These are phyloP conservation scores for Suhomyces bolitotheri DNA, from an alignment of 1,139 yeast species.

Conservation along the genomic window DNA sequence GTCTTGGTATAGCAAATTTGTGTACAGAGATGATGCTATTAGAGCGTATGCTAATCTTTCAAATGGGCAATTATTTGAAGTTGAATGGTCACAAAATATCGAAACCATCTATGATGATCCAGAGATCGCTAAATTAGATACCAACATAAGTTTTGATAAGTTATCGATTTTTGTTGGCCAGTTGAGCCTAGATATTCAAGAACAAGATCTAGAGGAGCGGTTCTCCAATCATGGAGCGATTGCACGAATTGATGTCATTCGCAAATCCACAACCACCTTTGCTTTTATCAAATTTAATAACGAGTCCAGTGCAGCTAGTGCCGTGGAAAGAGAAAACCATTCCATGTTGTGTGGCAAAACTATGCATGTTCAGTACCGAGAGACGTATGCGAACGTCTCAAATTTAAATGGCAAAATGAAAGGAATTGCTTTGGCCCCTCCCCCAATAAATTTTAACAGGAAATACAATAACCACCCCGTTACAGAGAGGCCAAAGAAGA, in stretches of 20 bases:
- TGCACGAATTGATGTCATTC: conserved; percentile 48
- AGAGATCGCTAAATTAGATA: conserved; percentile 11
- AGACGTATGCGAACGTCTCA: conserved; percentile 39
- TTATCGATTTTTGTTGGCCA: conserved; percentile 78
- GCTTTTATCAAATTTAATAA: conserved; percentile 68
- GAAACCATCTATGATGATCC: conserved; percentile 29
- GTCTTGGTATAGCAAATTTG: conserved; percentile 81
- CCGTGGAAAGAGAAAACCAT: conserved; percentile 81
- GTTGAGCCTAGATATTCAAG: conserved; percentile 53
- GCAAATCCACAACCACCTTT: conserved; percentile 54
- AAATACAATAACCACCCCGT: conserved; percentile 5
- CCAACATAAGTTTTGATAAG: conserved; percentile 52
- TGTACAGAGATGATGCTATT: conserved; percentile 87
- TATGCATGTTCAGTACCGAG: conserved; percentile 82
- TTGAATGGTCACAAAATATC: conserved; percentile 86
- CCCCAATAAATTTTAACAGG: conserved; percentile 61
- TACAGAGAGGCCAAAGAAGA: conserved; percentile 3
- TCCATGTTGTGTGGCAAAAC: conserved; percentile 69
- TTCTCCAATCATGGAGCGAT: conserved; percentile 70
- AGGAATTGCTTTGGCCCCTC: conserved; percentile 64
- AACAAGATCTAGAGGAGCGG: conserved; percentile 54
- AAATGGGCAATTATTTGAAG: conserved; percentile 50
- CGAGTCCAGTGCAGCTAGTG: conserved; percentile 78
- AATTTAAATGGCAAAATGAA: conserved; percentile 12
- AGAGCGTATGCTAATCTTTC: conserved; percentile 76